Conservation (phyloP, 768 basidiomycete genomes). For the Tulasnella sp. region DNA sequence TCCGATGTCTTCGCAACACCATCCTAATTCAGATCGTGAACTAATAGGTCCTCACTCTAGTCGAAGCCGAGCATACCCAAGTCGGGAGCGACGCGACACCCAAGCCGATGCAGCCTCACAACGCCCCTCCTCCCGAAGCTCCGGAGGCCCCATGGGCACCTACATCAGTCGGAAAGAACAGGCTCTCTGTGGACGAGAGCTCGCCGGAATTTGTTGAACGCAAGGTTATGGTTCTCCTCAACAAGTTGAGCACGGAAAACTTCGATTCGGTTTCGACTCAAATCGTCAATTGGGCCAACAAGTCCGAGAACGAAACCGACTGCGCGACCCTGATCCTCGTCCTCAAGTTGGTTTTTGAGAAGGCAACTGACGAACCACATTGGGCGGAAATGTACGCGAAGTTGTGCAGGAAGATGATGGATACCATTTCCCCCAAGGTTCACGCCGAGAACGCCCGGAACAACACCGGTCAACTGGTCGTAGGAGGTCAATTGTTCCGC, state of each 20-base stretch:
- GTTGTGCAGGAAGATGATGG: slow-evolving; percentile 42
- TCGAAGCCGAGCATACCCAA: not conserved
- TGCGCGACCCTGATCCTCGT: slow-evolving; percentile 46
- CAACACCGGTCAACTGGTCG: slow-evolving; percentile 38
- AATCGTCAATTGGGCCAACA: slow-evolving; percentile 47
- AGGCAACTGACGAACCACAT: slow-evolving; percentile 48
- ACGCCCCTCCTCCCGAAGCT: slow-evolving; percentile 67
- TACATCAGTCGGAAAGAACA: slow-evolving; percentile 26
- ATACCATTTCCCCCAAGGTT: slow-evolving; percentile 39
- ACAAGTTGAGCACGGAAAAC: slow-evolving; percentile 48
- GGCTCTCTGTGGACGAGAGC: not conserved
- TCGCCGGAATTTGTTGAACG: slow-evolving; percentile 43
- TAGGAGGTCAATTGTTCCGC: slow-evolving; percentile 45
- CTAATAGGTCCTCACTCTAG: not conserved
- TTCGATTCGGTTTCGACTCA: slow-evolving; percentile 47
- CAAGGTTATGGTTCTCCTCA: slow-evolving; percentile 48
- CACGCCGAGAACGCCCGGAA: slow-evolving; percentile 38
- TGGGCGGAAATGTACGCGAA: slow-evolving; percentile 48
- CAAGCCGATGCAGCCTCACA: slow-evolving; percentile 42
- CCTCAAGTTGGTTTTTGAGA: slow-evolving; percentile 46
- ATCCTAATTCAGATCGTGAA: not conserved
- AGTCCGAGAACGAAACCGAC: slow-evolving; percentile 42
- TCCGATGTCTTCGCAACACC: not conserved
- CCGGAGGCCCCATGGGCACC: slow-evolving; percentile 81
- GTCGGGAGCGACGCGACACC: not conserved